These are phyloP conservation scores for Polytrichum formosum DNA, from an alignment of 225 moss, liverwort and hornwort species.

Conservation along the genomic window DNA sequence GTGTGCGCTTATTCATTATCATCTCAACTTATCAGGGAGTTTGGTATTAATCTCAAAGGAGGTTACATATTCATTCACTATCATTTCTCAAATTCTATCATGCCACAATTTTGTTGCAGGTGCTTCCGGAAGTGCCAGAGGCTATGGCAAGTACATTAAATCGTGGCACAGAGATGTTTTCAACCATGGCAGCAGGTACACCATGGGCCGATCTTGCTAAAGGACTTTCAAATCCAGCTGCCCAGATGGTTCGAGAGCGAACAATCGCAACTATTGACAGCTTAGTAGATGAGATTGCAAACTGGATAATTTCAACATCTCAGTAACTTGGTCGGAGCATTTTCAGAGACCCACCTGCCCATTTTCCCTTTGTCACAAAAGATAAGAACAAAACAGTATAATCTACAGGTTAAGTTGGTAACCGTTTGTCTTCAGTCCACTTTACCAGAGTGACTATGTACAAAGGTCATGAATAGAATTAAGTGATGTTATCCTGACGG, in stretches of 20 bases:
- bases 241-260: conserved; percentile 22
- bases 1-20: too few relatives aligned
- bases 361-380: too few relatives aligned
- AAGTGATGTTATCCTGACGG: too few relatives aligned
- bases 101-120: conserved; percentile 14
- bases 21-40: too few relatives aligned
- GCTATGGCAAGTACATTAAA: conserved; percentile 37
- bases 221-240: conserved; percentile 32
- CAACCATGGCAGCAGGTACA: conserved; percentile 37
- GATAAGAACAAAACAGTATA: too few relatives aligned
- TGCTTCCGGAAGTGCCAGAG: conserved; percentile 43
- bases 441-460: too few relatives aligned
- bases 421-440: too few relatives aligned
- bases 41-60: neutral
- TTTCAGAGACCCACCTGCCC: too few relatives aligned
- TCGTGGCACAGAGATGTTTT: conserved; percentile 40
- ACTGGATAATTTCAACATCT: neutral
- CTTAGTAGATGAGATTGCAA: conserved; percentile 18
- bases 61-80: neutral
- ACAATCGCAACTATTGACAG: conserved; percentile 37
- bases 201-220: conserved; percentile 40
- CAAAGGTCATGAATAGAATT: too few relatives aligned
- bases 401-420: too few relatives aligned
- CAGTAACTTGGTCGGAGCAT: too few relatives aligned
- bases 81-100: neutral